phyloP scores from a whole-genome alignment of 1,139 yeast species.

The Meyerozyma athensensis region DNA sequence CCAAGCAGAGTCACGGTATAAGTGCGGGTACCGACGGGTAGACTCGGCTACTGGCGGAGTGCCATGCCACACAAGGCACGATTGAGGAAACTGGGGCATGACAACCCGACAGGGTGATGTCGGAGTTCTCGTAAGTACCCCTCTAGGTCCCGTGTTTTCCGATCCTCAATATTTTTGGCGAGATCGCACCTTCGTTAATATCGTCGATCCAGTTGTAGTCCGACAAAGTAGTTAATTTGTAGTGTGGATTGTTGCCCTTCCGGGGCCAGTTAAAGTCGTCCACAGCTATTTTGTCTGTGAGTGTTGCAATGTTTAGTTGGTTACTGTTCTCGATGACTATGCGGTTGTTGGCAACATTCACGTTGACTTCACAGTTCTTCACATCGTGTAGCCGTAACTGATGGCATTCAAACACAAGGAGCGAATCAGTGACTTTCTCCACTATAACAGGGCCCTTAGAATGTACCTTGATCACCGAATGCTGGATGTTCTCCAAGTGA shows the following conservation, averaged over 20 bases:
- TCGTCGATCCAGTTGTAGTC: slow-evolving; percentile 2
- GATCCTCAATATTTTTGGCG: no score
- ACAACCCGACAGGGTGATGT: no score
- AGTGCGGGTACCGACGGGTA: no score
- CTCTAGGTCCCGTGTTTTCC: no score
- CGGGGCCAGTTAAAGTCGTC: slow-evolving; percentile 14
- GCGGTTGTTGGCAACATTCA: slow-evolving; percentile 5
- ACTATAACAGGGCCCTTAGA: slow-evolving; percentile 10
- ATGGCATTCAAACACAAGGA: slow-evolving; percentile 9
- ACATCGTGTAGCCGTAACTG: slow-evolving; percentile 13
- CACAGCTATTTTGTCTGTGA: slow-evolving; percentile 5
- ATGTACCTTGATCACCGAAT: not conserved
- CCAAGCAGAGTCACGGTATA: no score
- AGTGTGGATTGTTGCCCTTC: slow-evolving; percentile 3
- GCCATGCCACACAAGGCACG: no score
- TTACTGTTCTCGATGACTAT: slow-evolving; percentile 9
- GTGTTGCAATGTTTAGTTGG: slow-evolving; percentile 5
- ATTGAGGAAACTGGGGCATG: no score
- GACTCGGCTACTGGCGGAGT: no score
- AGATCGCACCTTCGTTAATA: slow-evolving; percentile 1
- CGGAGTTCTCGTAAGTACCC: no score
- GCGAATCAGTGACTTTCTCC: slow-evolving; percentile 7
- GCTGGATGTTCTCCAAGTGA: not conserved
- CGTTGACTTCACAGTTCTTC: slow-evolving; percentile 7
- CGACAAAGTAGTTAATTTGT: not conserved